A percentile compares a stretch with the other conserved stretches of the same genome.
These are phyloP conservation scores for Sporothrix schenckii DNA, from an alignment of 2,329 filamentous ascomycete species.

Conservation along the genomic window DNA sequence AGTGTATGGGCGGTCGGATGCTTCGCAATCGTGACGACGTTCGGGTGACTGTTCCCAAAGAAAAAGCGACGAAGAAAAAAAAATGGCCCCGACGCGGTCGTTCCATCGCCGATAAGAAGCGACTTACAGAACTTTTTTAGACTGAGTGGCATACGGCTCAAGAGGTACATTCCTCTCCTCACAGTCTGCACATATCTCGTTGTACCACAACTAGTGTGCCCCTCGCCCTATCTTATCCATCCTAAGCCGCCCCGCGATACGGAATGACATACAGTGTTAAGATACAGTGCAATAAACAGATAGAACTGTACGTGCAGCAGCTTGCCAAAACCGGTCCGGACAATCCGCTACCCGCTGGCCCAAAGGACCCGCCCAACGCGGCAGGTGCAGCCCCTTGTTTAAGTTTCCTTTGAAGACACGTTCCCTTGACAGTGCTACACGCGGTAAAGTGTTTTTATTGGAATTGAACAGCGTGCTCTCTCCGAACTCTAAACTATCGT, in stretches of 20 bases:
- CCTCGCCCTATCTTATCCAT: constrained; percentile 21
- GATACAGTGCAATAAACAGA: not conserved
- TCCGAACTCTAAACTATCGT: not conserved
- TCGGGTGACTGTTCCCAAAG: constrained; percentile 9
- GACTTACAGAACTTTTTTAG: constrained; percentile 12
- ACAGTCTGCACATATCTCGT: not conserved
- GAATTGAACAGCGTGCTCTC: constrained; percentile 34
- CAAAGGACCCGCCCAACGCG: not conserved
- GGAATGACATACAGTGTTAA: not conserved
- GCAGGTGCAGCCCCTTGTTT: constrained; percentile 21
- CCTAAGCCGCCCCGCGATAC: not conserved
- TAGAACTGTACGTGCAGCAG: not conserved
- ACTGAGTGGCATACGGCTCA: not conserved
- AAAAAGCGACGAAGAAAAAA: constrained; percentile 10
- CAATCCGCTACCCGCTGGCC: constrained; percentile 22
- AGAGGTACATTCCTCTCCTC: not conserved
- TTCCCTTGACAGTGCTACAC: constrained; percentile 2
- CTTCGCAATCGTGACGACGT: constrained; percentile 15
- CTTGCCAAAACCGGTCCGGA: constrained; percentile 6
- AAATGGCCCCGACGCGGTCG: constrained; percentile 10
- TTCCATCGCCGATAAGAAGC: constrained; percentile 16
- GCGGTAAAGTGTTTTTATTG: constrained; percentile 13
- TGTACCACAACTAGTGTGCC: not conserved
- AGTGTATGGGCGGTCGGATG: not conserved
- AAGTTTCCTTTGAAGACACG: constrained; percentile 31